Evolutionary conservation across 768 basidiomycete species (phyloP).

Genomic region (Termitomyces sp.): DNA sequence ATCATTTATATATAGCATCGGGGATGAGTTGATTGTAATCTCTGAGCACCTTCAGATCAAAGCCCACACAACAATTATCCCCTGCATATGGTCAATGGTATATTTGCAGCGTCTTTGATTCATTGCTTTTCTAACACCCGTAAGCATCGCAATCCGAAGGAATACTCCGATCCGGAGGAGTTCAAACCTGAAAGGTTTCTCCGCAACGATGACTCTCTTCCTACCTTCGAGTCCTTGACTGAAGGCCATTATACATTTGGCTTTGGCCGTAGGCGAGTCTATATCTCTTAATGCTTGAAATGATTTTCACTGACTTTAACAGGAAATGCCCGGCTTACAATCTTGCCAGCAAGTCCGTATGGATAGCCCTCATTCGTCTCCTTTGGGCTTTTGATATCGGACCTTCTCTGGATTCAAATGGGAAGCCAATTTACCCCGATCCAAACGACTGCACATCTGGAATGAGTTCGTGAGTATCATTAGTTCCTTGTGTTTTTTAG

Average conservation of each 20-base stretch:
- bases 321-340: no score
- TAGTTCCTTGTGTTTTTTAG: background rate
- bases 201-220: background rate
- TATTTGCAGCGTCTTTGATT: background rate
- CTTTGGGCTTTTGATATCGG: no score
- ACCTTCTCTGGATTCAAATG: background rate
- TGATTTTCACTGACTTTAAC: background rate
- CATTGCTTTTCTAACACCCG: background rate
- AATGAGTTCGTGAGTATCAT: constrained; percentile 7
- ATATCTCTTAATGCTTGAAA: background rate
- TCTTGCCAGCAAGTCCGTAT: no score
- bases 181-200: background rate
- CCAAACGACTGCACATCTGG: constrained; percentile 8
- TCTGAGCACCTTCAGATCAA: background rate
- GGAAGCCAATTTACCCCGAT: background rate
- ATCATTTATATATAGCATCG: no score
- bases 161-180: background rate
- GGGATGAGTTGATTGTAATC: no score
- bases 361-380: background rate
- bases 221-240: background rate
- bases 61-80: background rate
- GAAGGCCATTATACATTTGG: no score
- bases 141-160: background rate
- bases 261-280: no score
- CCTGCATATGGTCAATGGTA: constrained; percentile 6